phyloP scores from a whole-genome alignment of 2,329 filamentous ascomycete genomes.

The Diaporthe batatas region DNA sequence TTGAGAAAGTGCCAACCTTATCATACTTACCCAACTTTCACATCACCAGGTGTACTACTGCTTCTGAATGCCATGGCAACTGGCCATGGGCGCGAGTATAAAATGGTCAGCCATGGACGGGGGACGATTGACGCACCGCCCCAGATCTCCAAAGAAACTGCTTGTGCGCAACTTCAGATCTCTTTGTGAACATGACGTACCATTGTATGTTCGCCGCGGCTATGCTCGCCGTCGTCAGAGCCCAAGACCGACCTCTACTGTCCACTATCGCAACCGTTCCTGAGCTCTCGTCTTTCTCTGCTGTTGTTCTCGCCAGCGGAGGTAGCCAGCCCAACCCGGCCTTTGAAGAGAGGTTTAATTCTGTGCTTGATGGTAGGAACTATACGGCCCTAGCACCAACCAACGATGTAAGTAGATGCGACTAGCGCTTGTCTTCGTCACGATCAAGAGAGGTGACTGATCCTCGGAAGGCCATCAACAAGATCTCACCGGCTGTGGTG shows the following conservation, averaged over 20 bases:
- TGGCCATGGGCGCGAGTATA: slow-evolving; percentile 6
- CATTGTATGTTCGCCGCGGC: neutral
- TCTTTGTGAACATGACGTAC: neutral
- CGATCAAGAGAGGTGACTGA: neutral
- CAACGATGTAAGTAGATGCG: slow-evolving; percentile 24
- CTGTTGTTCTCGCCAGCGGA: slow-evolving; percentile 19
- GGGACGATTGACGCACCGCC: neutral
- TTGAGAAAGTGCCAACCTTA: slow-evolving; percentile 24
- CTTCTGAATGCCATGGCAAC: neutral
- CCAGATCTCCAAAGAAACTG: neutral
- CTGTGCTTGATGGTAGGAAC: slow-evolving; percentile 27
- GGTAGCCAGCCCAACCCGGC: slow-evolving; percentile 29
- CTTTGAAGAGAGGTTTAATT: slow-evolving; percentile 36
- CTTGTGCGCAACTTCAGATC: neutral
- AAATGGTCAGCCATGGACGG: neutral
- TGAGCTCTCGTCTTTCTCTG: slow-evolving; percentile 31
- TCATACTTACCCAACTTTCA: neutral
- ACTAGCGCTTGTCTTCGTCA: neutral
- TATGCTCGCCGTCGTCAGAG: neutral
- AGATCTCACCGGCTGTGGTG: slow-evolving; percentile 14
- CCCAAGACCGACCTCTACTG: slow-evolving; percentile 26
- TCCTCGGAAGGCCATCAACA: slow-evolving; percentile 18
- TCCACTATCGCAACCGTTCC: slow-evolving; percentile 33
- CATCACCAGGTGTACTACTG: neutral
- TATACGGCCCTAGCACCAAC: slow-evolving; percentile 34